Base-by-base conservation (phyloP, 208 protist genomes). In the Trypanosoma rangeli region DNA sequence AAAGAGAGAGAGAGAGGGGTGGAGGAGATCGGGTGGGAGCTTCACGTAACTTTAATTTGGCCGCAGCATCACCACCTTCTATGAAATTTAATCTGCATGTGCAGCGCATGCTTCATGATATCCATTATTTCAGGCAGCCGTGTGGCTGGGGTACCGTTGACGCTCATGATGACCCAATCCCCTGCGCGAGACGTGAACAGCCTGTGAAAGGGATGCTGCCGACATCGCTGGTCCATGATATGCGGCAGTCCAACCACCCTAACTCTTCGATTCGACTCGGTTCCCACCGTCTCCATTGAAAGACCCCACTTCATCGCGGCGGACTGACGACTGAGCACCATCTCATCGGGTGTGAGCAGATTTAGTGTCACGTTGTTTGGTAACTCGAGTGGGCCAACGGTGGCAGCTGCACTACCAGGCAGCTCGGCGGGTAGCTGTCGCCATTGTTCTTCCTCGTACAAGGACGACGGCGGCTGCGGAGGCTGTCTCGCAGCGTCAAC, bases 341-440 rank as follows among this genome's bases (percentile, higher is more conserved):
- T 74, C 35, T 74, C 69, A 28, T 74, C 53, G 20, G n/a, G n/a
- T 29, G 69, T 74, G 8, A 74, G 46, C 9, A 74, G 10, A 53
- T 74, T 54, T 56, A 74, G n/a, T 24, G 61, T 74, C 24, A 74
- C 69, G 31, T 68, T 20, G 53, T 74, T 74, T 35, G 61, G 50
- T 8, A 74, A 74, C 24, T 28, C 18, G 16, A 74, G 39, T 5
- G 62, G 54, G 3, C 12, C 33, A 1, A 33, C 58, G 28, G 29
- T 12, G 39, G 4, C n/a, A n/a, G 12, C 16, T 35, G 28, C 48
- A 50, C 9, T 12, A 16, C 28, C 16, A 35, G 54, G 18, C 9
- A 18, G 22, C 15, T 28, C 54, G 5, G 10, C 54, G 35, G 22
- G 49, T 9, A 18, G 49, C 22, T 53, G 49, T 26, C 18, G 49